Percentiles rank a stretch among this genome's conserved stretches.
Evolutionary conservation across 2,329 filamentous ascomycete species (phyloP).

Genomic region (Penicillium hesseltinei): DNA sequence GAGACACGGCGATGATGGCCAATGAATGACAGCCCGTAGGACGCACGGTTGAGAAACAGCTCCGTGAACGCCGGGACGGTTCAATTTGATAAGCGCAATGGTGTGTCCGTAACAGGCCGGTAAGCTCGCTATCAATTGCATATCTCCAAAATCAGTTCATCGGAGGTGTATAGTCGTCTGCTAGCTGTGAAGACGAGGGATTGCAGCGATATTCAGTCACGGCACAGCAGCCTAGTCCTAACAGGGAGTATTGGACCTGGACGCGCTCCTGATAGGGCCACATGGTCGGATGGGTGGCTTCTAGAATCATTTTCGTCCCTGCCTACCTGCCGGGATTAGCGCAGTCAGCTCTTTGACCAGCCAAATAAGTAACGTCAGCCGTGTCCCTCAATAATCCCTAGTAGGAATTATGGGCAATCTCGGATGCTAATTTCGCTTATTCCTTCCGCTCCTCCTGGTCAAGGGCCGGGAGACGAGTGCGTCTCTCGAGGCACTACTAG

Average conservation of each 20-base stretch:
- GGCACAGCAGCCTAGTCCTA: slow-evolving; percentile 2
- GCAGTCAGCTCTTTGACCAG: background rate
- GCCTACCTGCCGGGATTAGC: background rate
- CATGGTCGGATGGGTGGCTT: background rate
- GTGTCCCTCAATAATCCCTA: too few species aligned
- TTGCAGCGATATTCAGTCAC: slow-evolving; percentile 15
- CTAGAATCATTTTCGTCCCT: background rate
- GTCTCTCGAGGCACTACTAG: background rate
- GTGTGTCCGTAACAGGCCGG: background rate
- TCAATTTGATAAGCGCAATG: background rate
- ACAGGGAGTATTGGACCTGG: slow-evolving; percentile 12
- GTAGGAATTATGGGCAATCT: too few species aligned
- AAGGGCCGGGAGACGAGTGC: background rate
- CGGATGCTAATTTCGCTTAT: background rate
- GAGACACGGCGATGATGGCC: background rate
- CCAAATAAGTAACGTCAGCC: too few species aligned
- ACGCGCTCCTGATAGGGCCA: background rate
- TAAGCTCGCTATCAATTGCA: background rate
- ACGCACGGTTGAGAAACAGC: background rate
- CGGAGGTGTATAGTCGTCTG: background rate
- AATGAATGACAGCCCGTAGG: background rate
- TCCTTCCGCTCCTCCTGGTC: background rate
- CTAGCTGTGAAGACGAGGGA: background rate
- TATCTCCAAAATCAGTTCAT: background rate
- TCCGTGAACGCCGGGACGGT: background rate